phyloP scores from a whole-genome alignment of 768 basidiomycete species.

The Amanita rimosa region DNA sequence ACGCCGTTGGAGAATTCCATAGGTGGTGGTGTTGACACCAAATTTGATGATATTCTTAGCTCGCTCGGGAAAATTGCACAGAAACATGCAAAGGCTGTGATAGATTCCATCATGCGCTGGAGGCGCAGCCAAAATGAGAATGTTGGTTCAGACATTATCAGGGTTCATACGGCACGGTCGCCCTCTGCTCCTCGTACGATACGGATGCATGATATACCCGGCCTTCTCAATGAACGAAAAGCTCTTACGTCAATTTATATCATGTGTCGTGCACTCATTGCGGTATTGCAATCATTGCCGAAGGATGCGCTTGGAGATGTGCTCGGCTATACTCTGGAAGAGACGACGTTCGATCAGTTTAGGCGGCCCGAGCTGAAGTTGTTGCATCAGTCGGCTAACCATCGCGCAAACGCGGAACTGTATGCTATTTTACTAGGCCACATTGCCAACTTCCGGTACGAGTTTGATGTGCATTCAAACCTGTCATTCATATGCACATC shows the following conservation, averaged over 20 bases:
- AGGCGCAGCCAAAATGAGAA: slow-evolving; percentile 64
- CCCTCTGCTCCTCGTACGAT: slow-evolving; percentile 20
- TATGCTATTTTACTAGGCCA: slow-evolving; percentile 80
- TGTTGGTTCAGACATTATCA: slow-evolving; percentile 37
- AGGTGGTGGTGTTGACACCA: slow-evolving; percentile 60
- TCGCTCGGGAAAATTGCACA: slow-evolving; percentile 81
- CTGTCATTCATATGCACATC: not conserved
- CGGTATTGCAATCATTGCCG: slow-evolving; percentile 58
- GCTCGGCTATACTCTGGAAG: slow-evolving; percentile 74
- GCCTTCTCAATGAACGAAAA: slow-evolving; percentile 56
- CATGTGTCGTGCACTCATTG: slow-evolving; percentile 79
- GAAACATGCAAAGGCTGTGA: slow-evolving; percentile 72
- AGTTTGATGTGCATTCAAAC: not conserved
- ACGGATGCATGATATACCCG: slow-evolving; percentile 35
- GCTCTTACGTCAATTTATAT: slow-evolving; percentile 82
- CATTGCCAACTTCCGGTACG: slow-evolving; percentile 70
- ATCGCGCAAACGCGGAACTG: slow-evolving; percentile 70
- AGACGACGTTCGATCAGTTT: slow-evolving; percentile 82
- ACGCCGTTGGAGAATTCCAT: slow-evolving; percentile 54
- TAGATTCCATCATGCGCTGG: slow-evolving; percentile 86
- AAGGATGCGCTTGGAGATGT: slow-evolving; percentile 72
- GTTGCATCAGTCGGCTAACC: slow-evolving; percentile 58
- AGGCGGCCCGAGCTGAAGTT: slow-evolving; percentile 59
- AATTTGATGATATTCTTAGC: slow-evolving; percentile 78
- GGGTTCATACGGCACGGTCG: slow-evolving; percentile 33